A percentile compares a stretch with the other conserved stretches of the same genome.
Conservation (phyloP, 164 flowering plant species). For the Sextonia rubra region DNA sequence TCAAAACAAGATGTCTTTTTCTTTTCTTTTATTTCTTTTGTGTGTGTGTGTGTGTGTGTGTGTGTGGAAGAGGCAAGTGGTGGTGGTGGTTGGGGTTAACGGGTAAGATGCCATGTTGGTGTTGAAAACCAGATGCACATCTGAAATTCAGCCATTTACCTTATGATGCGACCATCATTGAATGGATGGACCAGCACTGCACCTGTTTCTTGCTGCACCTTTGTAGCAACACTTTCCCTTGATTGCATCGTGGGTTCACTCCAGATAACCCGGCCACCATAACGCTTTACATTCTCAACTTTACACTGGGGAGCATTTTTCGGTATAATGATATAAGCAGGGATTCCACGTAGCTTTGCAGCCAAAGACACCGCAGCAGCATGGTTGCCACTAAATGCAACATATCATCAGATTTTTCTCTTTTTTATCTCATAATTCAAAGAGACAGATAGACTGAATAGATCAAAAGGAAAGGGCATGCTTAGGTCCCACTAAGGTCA, state of each 20-base stretch:
- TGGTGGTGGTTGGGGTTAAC: too few relatives aligned
- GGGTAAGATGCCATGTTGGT: not conserved
- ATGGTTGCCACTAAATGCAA: constrained; percentile 72
- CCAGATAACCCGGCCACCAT: constrained; percentile 76
- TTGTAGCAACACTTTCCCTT: constrained; percentile 52
- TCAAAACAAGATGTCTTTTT: too few relatives aligned
- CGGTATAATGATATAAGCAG: constrained; percentile 82
- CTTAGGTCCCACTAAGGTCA: not conserved
- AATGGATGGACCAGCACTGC: constrained; percentile 81
- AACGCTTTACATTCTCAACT: constrained; percentile 81
- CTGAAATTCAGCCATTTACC: constrained; percentile 31
- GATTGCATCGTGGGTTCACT: constrained; percentile 68
- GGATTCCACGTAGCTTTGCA: constrained; percentile 73
- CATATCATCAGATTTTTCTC: constrained; percentile 8
- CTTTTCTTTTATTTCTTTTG: too few relatives aligned
- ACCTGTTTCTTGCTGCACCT: constrained; percentile 70
- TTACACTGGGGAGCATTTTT: constrained; percentile 85
- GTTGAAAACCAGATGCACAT: not conserved
- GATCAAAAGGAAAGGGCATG: not conserved
- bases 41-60: too few relatives aligned
- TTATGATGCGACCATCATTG: constrained; percentile 69
- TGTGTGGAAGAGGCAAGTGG: too few relatives aligned
- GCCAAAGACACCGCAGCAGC: constrained; percentile 94
- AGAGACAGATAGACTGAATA: not conserved
- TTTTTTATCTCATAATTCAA: not conserved